These are phyloP conservation scores for Dictyostelium brefeldianum DNA, from an alignment of 78 protist genomes.

Conservation along the genomic window DNA sequence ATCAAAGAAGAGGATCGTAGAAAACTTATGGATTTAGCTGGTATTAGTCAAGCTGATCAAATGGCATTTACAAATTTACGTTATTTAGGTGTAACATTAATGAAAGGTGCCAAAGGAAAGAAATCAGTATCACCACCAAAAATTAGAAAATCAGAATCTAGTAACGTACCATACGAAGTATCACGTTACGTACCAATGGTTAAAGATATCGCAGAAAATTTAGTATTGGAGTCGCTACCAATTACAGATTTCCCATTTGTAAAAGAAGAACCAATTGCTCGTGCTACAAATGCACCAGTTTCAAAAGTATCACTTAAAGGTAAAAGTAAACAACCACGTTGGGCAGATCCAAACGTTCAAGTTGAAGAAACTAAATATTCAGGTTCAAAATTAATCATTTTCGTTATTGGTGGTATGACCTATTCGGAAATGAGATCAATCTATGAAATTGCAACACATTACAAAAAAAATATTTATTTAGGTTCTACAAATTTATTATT, in stretches of 20 bases:
- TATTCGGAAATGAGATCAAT: constrained; percentile 87
- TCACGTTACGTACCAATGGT: constrained; percentile 82
- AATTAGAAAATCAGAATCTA: constrained; percentile 49
- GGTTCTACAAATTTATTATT: constrained; percentile 68
- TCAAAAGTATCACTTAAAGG: constrained; percentile 74
- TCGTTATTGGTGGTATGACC: constrained; percentile 88
- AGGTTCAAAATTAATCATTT: constrained; percentile 73
- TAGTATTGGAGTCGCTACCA: constrained; percentile 26
- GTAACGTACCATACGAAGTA: constrained; percentile 81
- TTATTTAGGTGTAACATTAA: constrained; percentile 75
- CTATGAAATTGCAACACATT: constrained; percentile 78
- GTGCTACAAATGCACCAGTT: constrained; percentile 13
- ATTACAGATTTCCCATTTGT: constrained; percentile 70
- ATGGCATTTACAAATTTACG: constrained; percentile 65
- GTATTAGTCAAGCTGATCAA: constrained; percentile 74
- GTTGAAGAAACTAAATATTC: constrained; percentile 56
- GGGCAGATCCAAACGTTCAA: constrained; percentile 76
- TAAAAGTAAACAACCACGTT: constrained; percentile 62
- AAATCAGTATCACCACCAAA: constrained; percentile 25
- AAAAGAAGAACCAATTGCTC: constrained; percentile 51
- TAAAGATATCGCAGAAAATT: constrained; percentile 56
- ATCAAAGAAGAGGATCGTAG: constrained; percentile 76
- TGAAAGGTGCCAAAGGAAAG: constrained; percentile 82
- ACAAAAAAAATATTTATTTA: constrained; percentile 77
- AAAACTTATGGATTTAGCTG: constrained; percentile 76